phyloP scores from a whole-genome alignment of 2,329 filamentous ascomycete species.

The Fusarium pilosicola region DNA sequence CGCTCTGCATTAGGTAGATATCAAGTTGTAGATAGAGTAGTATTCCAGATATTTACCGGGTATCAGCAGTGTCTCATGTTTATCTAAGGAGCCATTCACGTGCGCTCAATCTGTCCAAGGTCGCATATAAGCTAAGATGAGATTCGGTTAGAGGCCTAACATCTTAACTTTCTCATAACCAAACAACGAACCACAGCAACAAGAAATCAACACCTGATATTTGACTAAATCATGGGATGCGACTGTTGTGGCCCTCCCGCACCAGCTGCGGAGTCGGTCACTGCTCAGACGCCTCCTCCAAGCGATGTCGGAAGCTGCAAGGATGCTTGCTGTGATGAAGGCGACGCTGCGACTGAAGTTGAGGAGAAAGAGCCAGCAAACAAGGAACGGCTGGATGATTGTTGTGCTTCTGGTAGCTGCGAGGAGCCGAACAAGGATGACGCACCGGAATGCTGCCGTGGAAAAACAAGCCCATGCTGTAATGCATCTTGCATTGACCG shows the following conservation, averaged over 20 bases:
- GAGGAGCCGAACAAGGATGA: not conserved
- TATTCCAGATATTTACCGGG: not conserved
- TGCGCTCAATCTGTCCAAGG: not conserved
- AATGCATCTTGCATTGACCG: slow-evolving; percentile 55
- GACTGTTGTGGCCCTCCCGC: slow-evolving; percentile 29
- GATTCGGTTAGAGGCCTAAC: not conserved
- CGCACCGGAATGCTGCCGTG: slow-evolving; percentile 53
- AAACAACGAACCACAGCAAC: not conserved
- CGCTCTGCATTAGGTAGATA: not conserved
- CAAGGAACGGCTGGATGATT: not conserved
- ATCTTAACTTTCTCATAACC: not conserved
- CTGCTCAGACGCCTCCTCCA: not conserved
- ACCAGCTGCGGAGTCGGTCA: not conserved
- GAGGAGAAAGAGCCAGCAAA: not conserved
- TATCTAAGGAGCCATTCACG: slow-evolving; percentile 19
- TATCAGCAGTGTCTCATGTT: not conserved
- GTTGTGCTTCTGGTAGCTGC: not conserved
- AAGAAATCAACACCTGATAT: not conserved
- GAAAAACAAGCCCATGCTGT: slow-evolving; percentile 54
- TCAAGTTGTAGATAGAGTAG: not conserved
- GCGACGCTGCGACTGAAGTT: not conserved
- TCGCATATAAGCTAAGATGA: slow-evolving; percentile 1
- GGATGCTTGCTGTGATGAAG: slow-evolving; percentile 13
- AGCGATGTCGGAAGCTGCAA: slow-evolving; percentile 1
- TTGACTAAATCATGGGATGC: slow-evolving; percentile 18